Evolutionary conservation across 2,329 filamentous ascomycete genomes (phyloP), one percentile per base, ranked within the genome.

Genomic region (Fusarium caatingaense): DNA sequence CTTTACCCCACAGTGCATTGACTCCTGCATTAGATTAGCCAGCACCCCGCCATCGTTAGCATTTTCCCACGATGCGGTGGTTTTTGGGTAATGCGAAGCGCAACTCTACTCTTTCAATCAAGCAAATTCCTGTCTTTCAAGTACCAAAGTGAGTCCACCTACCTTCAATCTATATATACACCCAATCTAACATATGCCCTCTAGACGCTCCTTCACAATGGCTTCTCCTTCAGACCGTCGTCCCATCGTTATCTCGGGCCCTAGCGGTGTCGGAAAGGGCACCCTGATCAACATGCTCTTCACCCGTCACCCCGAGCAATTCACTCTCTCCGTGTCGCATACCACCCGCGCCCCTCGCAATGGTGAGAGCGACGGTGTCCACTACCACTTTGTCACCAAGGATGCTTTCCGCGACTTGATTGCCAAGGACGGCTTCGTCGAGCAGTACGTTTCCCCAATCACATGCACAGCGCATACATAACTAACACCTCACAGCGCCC

Each of bases 291-390:
- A 89, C 77, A 85, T 88, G 51, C 89, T 95, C 51, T 91, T 93
- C 78, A 82, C 85, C 47, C 74, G 77, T 61, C 82, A 87, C 79
- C 83, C 83, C 23, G 82, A 86, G 48, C 80, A 78, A 56, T 87
- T 87, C 69, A 80, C 84, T 12, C 83, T 88, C n/a, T 87, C 87
- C 56, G 85, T 90, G 57, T 88, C 87, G 69, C 91, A 97, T 85
- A 97, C 94, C 5, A 97, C 94, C 23, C 91, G 94, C 20, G 75
- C 81, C 3, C 94, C 94, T 6, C 89, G 94, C n/a, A 82, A 87
- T 2, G 92, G 91, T 73, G 94, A 98, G 82, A 75, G 87, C 67
- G 81, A 95, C 76, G 93, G 92, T 75, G 85, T 88, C 40, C 89
- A 97, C 79, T 98, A 98, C 85, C 88, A 93, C 84, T 97, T 92